Conservation (phyloP, 1,139 yeast genomes). For the Spathaspora sp. region DNA sequence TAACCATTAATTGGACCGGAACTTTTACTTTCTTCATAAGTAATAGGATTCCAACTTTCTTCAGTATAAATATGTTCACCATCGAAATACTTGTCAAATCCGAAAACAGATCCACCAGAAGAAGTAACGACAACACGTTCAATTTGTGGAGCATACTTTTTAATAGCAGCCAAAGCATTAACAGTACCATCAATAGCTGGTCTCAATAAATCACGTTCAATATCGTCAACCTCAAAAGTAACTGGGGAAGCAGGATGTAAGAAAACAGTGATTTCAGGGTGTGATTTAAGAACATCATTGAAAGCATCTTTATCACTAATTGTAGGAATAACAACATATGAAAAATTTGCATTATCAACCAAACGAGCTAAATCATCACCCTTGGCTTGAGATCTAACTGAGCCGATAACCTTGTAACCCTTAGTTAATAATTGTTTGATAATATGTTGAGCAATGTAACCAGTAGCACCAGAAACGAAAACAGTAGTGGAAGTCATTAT, state of each 20-base stretch:
- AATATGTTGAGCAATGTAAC: slow-evolving; percentile 47
- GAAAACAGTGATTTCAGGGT: slow-evolving; percentile 26
- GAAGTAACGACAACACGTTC: slow-evolving; percentile 28
- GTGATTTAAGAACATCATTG: slow-evolving; percentile 26
- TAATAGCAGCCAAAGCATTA: slow-evolving; percentile 24
- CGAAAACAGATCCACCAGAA: slow-evolving; percentile 25
- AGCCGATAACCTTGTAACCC: slow-evolving; percentile 27
- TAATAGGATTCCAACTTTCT: no score
- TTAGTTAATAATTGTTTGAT: slow-evolving; percentile 17
- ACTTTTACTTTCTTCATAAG: slow-evolving; percentile 28
- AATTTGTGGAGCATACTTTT: slow-evolving; percentile 23
- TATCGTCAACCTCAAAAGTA: slow-evolving; percentile 21
- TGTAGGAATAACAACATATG: slow-evolving; percentile 29
- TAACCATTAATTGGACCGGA: slow-evolving; percentile 25
- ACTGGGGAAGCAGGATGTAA: slow-evolving; percentile 36
- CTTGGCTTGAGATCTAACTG: slow-evolving; percentile 27
- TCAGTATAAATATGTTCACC: slow-evolving; percentile 13
- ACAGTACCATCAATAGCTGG: slow-evolving; percentile 37
- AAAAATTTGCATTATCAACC: slow-evolving; percentile 15
- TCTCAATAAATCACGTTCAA: slow-evolving; percentile 25
- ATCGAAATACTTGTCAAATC: slow-evolving; percentile 9
- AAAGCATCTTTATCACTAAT: slow-evolving; percentile 27
- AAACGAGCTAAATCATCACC: slow-evolving; percentile 20
- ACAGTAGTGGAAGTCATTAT: slow-evolving; percentile 17
- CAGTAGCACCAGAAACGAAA: slow-evolving; percentile 57